A percentile compares a stretch with the other conserved stretches of the same genome.
phyloP scores from a whole-genome alignment of 1,139 yeast species.

The Diutina catenulata region DNA sequence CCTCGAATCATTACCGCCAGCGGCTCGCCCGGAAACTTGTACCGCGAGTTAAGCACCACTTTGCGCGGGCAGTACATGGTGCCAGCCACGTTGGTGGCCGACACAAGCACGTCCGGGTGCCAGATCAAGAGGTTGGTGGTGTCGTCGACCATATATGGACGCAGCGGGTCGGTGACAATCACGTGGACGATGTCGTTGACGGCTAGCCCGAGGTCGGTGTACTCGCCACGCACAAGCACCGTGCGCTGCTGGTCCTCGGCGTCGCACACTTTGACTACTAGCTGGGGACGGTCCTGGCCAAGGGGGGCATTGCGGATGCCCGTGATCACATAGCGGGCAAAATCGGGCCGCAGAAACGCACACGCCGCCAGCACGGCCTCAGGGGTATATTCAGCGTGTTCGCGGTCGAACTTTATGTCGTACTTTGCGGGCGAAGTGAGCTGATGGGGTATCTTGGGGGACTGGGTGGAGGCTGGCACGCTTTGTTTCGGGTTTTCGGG shows the following conservation, averaged over 20 bases:
- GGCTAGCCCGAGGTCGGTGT: conserved; percentile 30
- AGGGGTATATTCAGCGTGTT: not conserved
- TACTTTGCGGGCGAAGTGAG: no score
- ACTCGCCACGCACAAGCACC: conserved; percentile 37
- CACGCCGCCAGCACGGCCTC: not conserved
- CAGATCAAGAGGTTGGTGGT: conserved; percentile 54
- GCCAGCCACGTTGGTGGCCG: conserved; percentile 76
- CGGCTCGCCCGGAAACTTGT: conserved; percentile 44
- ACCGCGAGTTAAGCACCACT: conserved; percentile 46
- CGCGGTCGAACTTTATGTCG: no score
- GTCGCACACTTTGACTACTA: not conserved
- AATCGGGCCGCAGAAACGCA: not conserved
- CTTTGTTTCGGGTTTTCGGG: no score
- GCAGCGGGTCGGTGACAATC: conserved; percentile 31
- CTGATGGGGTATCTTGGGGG: no score
- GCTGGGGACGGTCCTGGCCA: not conserved
- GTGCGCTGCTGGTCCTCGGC: conserved; percentile 13
- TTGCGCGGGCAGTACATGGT: conserved; percentile 64
- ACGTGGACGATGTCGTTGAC: conserved; percentile 50
- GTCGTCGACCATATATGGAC: conserved; percentile 39
- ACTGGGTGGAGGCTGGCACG: no score
- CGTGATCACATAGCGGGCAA: conserved; percentile 1
- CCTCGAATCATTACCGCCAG: conserved; percentile 63
- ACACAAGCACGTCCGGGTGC: conserved; percentile 72
- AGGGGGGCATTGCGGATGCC: not conserved